phyloP scores from a whole-genome alignment of 257 asterid species.

The Eucommia ulmoides region DNA sequence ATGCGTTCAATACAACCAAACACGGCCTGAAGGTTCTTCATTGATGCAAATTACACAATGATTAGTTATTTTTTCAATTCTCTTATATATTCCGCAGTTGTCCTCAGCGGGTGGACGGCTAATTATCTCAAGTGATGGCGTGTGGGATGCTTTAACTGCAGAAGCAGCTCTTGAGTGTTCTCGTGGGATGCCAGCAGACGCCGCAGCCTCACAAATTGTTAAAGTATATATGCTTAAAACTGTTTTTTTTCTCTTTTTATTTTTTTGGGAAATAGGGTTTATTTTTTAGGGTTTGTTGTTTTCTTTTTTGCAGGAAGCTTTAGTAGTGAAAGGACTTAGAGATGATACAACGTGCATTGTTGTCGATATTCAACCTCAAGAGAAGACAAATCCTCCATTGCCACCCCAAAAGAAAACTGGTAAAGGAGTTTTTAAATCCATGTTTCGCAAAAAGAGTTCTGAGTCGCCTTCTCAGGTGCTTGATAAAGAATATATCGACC shows the following conservation, averaged over 20 bases:
- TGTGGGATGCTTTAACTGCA: slow-evolving; percentile 93
- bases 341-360: slow-evolving; percentile 99
- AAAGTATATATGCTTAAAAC: slow-evolving; percentile 36
- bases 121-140: slow-evolving; percentile 90
- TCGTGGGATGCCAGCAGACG: slow-evolving; percentile 79
- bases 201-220: slow-evolving; percentile 87
- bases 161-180: slow-evolving; percentile 83
- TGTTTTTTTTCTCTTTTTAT: neutral
- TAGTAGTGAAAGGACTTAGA: slow-evolving; percentile 73
- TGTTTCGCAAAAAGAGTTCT: slow-evolving; percentile 59
- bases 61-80: no score
- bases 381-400: slow-evolving; percentile 47
- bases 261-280: slow-evolving; percentile 9
- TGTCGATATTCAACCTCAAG: slow-evolving; percentile 64
- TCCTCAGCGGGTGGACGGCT: slow-evolving; percentile 89
- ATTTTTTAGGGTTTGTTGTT: no score
- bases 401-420: slow-evolving; percentile 64
- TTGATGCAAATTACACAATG: no score
- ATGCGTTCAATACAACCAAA: no score
- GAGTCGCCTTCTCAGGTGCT: slow-evolving; percentile 48
- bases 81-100: slow-evolving; percentile 35
- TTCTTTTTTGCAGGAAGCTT: slow-evolving; percentile 55
- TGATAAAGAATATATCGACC: slow-evolving; percentile 53
- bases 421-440: slow-evolving; percentile 65
- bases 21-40: no score